These are phyloP conservation scores for Corinectria fuckeliana DNA, from an alignment of 2,329 filamentous ascomycete species.

Conservation along the genomic window DNA sequence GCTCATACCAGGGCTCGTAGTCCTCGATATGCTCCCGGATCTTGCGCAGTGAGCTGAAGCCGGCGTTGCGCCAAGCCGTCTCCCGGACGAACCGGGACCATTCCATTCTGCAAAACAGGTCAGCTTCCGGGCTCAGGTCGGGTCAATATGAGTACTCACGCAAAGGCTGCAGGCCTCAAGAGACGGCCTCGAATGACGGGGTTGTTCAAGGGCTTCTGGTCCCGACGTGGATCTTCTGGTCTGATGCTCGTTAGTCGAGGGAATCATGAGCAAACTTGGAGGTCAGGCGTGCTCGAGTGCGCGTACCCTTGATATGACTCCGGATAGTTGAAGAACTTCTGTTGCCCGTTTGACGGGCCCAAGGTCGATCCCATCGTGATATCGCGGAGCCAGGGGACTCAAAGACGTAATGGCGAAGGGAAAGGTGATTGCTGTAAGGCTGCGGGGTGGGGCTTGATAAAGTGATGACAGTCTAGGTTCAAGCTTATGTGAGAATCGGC, in stretches of 20 bases:
- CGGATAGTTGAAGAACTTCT: conserved; percentile 13
- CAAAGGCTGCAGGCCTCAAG: conserved; percentile 6
- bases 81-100: conserved; percentile 33
- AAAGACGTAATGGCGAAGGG: neutral
- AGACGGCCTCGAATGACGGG: conserved; percentile 10
- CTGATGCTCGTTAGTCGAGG: neutral
- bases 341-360: neutral
- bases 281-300: too few species aligned
- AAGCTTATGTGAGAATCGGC: neutral
- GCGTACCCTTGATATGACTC: conserved; percentile 9
- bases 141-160: neutral
- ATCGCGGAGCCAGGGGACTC: too few species aligned
- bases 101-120: conserved; percentile 31
- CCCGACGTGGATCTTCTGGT: conserved; percentile 3
- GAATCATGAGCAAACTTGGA: neutral
- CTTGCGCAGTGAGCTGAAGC: conserved; percentile 64
- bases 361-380: neutral
- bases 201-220: conserved; percentile 6
- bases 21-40: conserved; percentile 59
- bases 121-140: neutral
- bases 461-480: neutral
- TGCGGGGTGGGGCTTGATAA: neutral
- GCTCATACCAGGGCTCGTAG: conserved; percentile 55
- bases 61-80: conserved; percentile 63
- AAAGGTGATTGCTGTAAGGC: neutral